Conservation (phyloP, 148 eudicot genomes). For the Rhododendron mucronatum region DNA sequence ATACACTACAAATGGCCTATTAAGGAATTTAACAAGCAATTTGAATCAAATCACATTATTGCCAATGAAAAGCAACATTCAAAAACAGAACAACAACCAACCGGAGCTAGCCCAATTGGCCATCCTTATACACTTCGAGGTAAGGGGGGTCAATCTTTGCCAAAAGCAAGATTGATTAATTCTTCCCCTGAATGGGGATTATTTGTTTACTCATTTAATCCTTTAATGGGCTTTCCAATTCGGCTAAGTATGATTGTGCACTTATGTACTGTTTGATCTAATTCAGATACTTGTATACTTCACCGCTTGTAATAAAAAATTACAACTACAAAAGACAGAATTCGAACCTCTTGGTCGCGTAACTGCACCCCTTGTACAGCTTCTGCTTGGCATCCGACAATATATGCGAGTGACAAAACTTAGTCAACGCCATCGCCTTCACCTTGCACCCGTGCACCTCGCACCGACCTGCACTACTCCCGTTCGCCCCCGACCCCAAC, state of each 20-base stretch:
- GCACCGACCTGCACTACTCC: constrained; percentile 23
- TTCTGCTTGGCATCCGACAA: constrained; percentile 41
- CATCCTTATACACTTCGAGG: neutral
- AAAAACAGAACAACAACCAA: neutral
- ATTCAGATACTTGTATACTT: neutral
- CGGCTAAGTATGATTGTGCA: neutral
- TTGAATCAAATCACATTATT: neutral
- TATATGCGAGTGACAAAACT: constrained; percentile 50
- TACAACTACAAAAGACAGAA: neutral
- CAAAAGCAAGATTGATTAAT: neutral
- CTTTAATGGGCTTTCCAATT: neutral
- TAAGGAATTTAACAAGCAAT: neutral
- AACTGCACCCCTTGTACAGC: constrained; percentile 48
- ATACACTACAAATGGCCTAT: neutral
- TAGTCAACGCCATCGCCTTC: constrained; percentile 58
- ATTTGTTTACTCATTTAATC: too few species aligned
- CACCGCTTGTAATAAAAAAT: neutral
- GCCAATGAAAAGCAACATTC: neutral
- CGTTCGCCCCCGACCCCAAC: constrained; percentile 18
- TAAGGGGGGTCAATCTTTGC: neutral
- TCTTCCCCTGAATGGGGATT: too few species aligned
- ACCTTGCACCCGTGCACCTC: constrained; percentile 37
- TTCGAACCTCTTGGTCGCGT: constrained; percentile 33
- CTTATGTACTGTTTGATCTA: neutral
- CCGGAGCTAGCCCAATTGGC: neutral